Evolutionary conservation across 768 basidiomycete species (phyloP), one percentile per base, ranked within the genome.

Genomic region (Boletus rubescentipes): DNA sequence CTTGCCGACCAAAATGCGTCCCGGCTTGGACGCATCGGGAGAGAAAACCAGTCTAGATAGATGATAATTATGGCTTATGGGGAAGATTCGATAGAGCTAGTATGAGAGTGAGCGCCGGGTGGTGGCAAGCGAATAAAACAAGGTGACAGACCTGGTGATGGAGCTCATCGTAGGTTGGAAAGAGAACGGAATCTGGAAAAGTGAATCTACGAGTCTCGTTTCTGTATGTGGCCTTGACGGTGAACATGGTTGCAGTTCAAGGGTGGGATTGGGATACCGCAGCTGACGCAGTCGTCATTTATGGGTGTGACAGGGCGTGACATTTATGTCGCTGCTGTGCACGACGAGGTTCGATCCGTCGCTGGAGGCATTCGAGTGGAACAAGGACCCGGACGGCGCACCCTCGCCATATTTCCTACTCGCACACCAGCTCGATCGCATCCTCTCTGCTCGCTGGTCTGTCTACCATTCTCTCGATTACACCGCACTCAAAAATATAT

Each of bases 161-260:
- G 37, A 91, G 75, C 58, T 87, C 75, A 3, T 79, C 69, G 63
- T 80, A 89, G 1, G 82, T 70, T 41, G 89, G 89, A 62, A 91
- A 89, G 16, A 72, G 61, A 37, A 70, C 64, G n/a, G 67, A 68
- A 7, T 77, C 74, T 16, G 74, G 57, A 58, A 89, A 87, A 3
- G 80, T 72, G 60, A 88, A 77, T 61, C 81, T 88, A 62, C 89
- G 81, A 52, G 82, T 88, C 67, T 91, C 86, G 51, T 69, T 70
- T 50, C 79, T 74, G 67, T 89, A 90, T 20, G 86, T 87, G n/a
- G 84, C 87, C 72, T 91, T 91, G 65, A 91, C 80, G 52, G 82
- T 82, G 75, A 90, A 89, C 81, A 86, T 85, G 72, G 75, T 70
- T 60, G 59, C 42, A 50, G 67, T 29, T 23, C 57, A 55, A 67